Conservation (phyloP, 2,329 filamentous ascomycete genomes). For the Pseudogymnoascus sp. region DNA sequence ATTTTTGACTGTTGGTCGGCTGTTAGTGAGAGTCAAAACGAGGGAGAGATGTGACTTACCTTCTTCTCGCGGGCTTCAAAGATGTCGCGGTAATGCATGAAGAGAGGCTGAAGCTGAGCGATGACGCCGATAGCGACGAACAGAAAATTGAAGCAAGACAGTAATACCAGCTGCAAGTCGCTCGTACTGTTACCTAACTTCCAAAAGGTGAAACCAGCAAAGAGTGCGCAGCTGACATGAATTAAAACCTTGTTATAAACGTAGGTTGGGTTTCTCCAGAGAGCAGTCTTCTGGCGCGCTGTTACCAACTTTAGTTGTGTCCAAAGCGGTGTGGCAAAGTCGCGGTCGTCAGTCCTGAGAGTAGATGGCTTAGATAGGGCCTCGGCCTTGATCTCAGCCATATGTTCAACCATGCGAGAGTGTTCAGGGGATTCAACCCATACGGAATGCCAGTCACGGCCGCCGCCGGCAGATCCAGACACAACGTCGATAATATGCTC, state of each 20-base stretch:
- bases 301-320: slow-evolving; percentile 60
- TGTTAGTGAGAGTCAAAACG: background rate
- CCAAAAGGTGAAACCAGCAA: slow-evolving; percentile 59
- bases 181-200: slow-evolving; percentile 46
- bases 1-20: slow-evolving; percentile 52
- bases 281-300: slow-evolving; percentile 52
- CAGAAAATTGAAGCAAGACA: slow-evolving; percentile 58
- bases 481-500: slow-evolving; percentile 35
- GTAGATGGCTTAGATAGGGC: slow-evolving; percentile 42
- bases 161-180: slow-evolving; percentile 49
- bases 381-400: slow-evolving; percentile 54
- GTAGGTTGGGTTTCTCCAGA: slow-evolving; percentile 57
- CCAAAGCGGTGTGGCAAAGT: slow-evolving; percentile 65
- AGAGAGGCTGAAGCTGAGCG: slow-evolving; percentile 53
- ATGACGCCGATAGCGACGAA: slow-evolving; percentile 55
- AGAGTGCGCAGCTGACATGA: slow-evolving; percentile 50
- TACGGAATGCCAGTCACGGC: slow-evolving; percentile 61
- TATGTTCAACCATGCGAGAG: slow-evolving; percentile 50
- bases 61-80: slow-evolving; percentile 47
- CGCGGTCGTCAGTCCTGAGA: slow-evolving; percentile 49
- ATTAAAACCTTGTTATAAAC: slow-evolving; percentile 44
- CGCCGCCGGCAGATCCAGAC: slow-evolving; percentile 43
- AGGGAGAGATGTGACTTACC: background rate
- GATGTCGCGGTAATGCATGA: slow-evolving; percentile 50
- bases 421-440: slow-evolving; percentile 61